Percentiles rank a stretch among this genome's conserved stretches.
These are phyloP conservation scores for Buddleja alternifolia DNA, from an alignment of 257 asterid genomes.

Conservation along the genomic window DNA sequence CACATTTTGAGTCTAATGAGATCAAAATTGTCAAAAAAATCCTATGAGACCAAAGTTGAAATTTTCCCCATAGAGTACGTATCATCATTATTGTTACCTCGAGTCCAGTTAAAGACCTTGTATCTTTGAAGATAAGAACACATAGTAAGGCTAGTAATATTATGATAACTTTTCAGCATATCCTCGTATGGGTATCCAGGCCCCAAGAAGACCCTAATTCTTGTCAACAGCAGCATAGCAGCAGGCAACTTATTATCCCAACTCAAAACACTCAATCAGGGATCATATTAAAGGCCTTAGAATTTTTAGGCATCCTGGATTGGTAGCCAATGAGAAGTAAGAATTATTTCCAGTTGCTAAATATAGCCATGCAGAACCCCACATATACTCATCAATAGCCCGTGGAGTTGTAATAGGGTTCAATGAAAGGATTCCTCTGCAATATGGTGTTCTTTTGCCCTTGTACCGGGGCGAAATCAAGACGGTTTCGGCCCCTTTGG, in stretches of 20 bases:
- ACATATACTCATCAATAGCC: constrained; percentile 75
- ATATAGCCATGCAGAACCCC: constrained; percentile 84
- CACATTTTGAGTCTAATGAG: no score
- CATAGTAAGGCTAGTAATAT: constrained; percentile 72
- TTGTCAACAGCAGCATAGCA: constrained; percentile 73
- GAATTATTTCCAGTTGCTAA: constrained; percentile 79
- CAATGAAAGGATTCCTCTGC: constrained; percentile 55
- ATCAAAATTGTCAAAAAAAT: no score
- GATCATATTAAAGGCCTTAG: constrained; percentile 44
- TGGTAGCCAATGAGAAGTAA: constrained; percentile 62
- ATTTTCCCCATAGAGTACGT: no score
- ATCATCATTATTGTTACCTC: no score
- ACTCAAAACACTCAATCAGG: constrained; percentile 74
- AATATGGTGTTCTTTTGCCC: constrained; percentile 45
- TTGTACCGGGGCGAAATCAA: constrained; percentile 60
- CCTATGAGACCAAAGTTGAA: no score
- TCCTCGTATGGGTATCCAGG: constrained; percentile 95
- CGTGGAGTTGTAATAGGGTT: constrained; percentile 76
- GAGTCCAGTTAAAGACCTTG: constrained; percentile 75
- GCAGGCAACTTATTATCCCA: constrained; percentile 95
- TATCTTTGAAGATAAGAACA: constrained; percentile 68
- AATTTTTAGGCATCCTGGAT: constrained; percentile 39
- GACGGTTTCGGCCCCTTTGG: constrained; percentile 56
- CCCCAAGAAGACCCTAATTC: constrained; percentile 64
- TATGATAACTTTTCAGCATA: constrained; percentile 65